Conservation (phyloP, 805 yeast species). For the Yamadazyma paraphyllophila region DNA sequence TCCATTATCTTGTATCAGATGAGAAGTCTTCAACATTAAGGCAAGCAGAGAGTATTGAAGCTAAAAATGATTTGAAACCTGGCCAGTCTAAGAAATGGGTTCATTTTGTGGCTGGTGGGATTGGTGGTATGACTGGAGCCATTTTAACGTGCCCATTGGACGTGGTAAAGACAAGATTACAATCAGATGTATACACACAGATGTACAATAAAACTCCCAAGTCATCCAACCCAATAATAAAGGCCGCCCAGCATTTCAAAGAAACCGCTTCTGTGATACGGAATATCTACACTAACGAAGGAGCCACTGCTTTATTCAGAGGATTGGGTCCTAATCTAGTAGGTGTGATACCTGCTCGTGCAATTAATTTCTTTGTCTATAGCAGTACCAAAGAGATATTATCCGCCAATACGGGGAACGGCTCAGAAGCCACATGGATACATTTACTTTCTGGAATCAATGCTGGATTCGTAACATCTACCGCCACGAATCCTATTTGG, state of each 20-base stretch:
- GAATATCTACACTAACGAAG: conserved; percentile 72
- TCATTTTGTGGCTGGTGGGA: conserved; percentile 86
- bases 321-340: conserved; percentile 96
- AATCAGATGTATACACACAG: conserved; percentile 75
- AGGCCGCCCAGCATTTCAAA: conserved; percentile 65
- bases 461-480: conserved; percentile 93
- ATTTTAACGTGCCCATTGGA: conserved; percentile 91
- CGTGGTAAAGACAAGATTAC: conserved; percentile 92
- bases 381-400: conserved; percentile 86
- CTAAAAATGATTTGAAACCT: conserved; percentile 6
- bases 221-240: conserved; percentile 36
- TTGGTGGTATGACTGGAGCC: conserved; percentile 99
- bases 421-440: conserved; percentile 80
- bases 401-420: conserved; percentile 61
- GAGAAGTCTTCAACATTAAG: conserved; percentile 61
- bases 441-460: conserved; percentile 82
- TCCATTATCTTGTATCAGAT: conserved; percentile 66
- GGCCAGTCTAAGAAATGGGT: conserved; percentile 49
- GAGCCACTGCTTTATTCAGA: conserved; percentile 81
- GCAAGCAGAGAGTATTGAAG: conserved; percentile 15
- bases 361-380: conserved; percentile 93
- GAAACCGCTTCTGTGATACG: conserved; percentile 77
- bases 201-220: conserved; percentile 50
- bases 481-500: conserved; percentile 98
- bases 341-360: conserved; percentile 97